Evolutionary conservation across 768 basidiomycete genomes (phyloP), one percentile per base, ranked within the genome.

Genomic region (Lentinula sp.): DNA sequence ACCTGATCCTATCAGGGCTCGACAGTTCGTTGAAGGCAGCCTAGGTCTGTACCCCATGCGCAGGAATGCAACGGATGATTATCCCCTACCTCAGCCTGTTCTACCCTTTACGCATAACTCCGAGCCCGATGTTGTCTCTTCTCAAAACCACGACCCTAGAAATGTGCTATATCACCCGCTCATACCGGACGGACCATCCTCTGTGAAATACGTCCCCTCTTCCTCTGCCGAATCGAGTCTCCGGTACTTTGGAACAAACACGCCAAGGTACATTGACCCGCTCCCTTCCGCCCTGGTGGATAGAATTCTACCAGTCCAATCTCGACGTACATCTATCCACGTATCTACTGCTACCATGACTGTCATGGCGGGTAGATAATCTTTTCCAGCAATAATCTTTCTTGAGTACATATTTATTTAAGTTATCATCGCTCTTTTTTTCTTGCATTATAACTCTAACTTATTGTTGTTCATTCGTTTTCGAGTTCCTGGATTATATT

Each of bases 201-300:
- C 52, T 13, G 42, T 15, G 58, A 23, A 31, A 40, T 45, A 57
- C 28, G n/a, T 49, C 34, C 8, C n/a, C 9, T 46, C 2, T 23
- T 40, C 21, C 13, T 46, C 18, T 49, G 43, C n/a, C 23, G 48
- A 42, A 37, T 37, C 31, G 23, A 57, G 35, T 46, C 57, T 32
- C 57, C 59, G 48, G 54, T 45, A 50, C 21, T 66, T 66, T 23
- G 68, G 62, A 31, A 63, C 70, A 32, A 43, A 61, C 8, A 34
- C 59, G 21, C 70, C 73, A 6, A 74, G 70, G 64, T 71, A 68
- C 58, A 70, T 79, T 28, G 74, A 82, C 64, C 84, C 84, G 9
- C 75, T 87, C 15, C 85, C 85, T 7, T 45, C 58, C 35, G 66
- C 76, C 34, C 61, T 69, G 31, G 70, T 79, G 43, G 72, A 76